Evolutionary conservation across 352 stramenopile species (phyloP).

Genomic region (Thalassiosira mediterranea): DNA sequence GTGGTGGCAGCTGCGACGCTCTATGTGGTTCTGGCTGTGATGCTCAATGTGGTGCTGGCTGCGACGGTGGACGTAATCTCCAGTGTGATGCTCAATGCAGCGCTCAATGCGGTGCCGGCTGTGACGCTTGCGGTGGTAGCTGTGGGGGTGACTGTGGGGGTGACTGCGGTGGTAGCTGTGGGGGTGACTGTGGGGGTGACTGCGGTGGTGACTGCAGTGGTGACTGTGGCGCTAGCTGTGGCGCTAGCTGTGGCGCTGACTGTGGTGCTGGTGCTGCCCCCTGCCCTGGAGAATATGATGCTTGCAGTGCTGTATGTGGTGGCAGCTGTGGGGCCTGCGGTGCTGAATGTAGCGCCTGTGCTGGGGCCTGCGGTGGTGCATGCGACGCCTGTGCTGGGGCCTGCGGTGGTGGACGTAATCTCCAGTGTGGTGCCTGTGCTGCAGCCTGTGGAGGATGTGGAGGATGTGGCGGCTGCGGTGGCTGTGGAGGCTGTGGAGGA

Average conservation of each 20-base stretch:
- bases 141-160: background rate
- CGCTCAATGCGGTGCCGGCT: background rate
- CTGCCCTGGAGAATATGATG: too few relatives aligned
- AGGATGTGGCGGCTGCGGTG: too few relatives aligned
- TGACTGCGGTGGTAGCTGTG: background rate
- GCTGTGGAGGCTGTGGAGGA: too few relatives aligned
- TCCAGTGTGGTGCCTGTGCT: conserved; percentile 1
- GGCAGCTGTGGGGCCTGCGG: background rate
- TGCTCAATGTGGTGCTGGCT: conserved; percentile 7
- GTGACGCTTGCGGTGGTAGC: background rate
- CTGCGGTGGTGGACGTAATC: too few relatives aligned
- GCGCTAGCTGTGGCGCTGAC: background rate
- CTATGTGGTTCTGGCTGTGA: background rate
- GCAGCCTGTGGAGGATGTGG: conserved; percentile 4
- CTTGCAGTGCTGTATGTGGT: background rate
- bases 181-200: background rate
- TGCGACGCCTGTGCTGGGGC: background rate
- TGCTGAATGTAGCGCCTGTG: background rate
- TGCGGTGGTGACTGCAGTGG: background rate
- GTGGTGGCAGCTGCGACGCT: background rate
- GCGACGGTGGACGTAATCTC: background rate
- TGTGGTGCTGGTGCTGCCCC: too few relatives aligned
- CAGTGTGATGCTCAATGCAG: conserved; percentile 5
- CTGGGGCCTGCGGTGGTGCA: background rate
- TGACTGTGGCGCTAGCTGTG: conserved; percentile 3